phyloP scores from a whole-genome alignment of 768 basidiomycete genomes.

The Fomitopsis serialis region DNA sequence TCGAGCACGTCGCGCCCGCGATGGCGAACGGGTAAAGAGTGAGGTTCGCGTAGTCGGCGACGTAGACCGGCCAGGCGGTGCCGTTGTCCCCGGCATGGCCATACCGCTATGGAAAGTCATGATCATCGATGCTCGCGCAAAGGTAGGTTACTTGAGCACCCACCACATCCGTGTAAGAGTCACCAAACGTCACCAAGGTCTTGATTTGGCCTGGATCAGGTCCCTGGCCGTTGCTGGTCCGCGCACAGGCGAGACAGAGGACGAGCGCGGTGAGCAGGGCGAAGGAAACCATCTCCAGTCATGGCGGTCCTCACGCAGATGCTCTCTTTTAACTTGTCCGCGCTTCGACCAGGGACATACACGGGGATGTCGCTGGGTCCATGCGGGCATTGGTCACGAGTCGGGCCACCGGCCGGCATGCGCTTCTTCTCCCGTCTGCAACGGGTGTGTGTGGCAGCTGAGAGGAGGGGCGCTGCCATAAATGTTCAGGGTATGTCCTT shows the following conservation, averaged over 20 bases:
- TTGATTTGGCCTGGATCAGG: conserved; percentile 42
- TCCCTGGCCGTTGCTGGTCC: conserved; percentile 3
- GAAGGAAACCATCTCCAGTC: background rate
- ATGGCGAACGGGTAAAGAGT: conserved; percentile 50
- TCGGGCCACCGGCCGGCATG: too few relatives aligned
- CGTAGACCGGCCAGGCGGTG: conserved; percentile 56
- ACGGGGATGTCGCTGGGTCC: too few relatives aligned
- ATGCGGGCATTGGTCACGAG: too few relatives aligned
- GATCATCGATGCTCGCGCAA: background rate
- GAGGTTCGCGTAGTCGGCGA: conserved; percentile 45
- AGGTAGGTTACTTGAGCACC: conserved; percentile 37
- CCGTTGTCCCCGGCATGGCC: conserved; percentile 31
- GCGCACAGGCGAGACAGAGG: background rate
- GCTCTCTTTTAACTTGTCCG: too few relatives aligned
- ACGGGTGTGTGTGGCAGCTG: too few relatives aligned
- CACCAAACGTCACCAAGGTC: conserved; percentile 61
- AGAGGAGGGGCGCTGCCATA: too few relatives aligned
- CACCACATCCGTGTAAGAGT: conserved; percentile 51
- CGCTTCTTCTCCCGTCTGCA: too few relatives aligned
- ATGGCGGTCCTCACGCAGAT: too few relatives aligned
- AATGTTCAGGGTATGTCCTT: too few relatives aligned
- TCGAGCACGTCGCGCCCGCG: conserved; percentile 61
- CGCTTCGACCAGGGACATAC: too few relatives aligned
- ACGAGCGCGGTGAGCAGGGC: background rate
- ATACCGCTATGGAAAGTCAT: conserved; percentile 2